Evolutionary conservation across 2,329 filamentous ascomycete species (phyloP).

Genomic region (Hirsutella rhossiliensis): DNA sequence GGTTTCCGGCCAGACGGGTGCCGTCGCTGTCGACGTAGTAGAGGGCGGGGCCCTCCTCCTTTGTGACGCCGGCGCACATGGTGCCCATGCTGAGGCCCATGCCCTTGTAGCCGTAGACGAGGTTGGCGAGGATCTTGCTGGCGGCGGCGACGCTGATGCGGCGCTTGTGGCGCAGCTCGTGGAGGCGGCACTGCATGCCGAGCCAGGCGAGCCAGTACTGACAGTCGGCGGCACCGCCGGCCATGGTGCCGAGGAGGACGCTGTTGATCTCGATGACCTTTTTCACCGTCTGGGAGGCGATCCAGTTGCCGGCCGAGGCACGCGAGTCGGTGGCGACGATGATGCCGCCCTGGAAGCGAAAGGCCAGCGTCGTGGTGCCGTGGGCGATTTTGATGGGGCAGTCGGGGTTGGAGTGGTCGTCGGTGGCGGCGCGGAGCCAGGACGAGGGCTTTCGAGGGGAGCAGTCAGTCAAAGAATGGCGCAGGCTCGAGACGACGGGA

Average conservation of each 20-base stretch:
- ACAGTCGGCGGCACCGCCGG: slow-evolving; percentile 95
- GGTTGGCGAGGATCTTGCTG: slow-evolving; percentile 95
- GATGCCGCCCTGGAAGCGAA: slow-evolving; percentile 96
- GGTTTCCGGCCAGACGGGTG: slow-evolving; percentile 80
- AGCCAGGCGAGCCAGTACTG: slow-evolving; percentile 99
- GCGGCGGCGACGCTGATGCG: slow-evolving; percentile 95
- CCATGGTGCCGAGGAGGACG: slow-evolving; percentile 92
- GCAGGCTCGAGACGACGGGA: too few relatives aligned
- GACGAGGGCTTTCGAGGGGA: slow-evolving; percentile 56
- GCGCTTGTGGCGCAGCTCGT: slow-evolving; percentile 98
- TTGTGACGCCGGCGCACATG: slow-evolving; percentile 96
- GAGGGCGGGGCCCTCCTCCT: slow-evolving; percentile 88
- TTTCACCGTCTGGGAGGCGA: slow-evolving; percentile 98
- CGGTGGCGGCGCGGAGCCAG: slow-evolving; percentile 93
- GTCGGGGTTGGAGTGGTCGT: slow-evolving; percentile 91
- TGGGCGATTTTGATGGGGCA: slow-evolving; percentile 99
- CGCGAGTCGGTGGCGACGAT: slow-evolving; percentile 97
- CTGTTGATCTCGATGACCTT: slow-evolving; percentile 99
- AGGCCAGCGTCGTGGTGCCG: slow-evolving; percentile 94
- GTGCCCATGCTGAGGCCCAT: slow-evolving; percentile 99
- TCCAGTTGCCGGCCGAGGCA: slow-evolving; percentile 97
- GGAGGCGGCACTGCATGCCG: slow-evolving; percentile 96
- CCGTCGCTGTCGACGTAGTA: slow-evolving; percentile 98
- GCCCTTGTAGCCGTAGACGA: slow-evolving; percentile 97
- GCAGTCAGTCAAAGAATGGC: background rate